These are phyloP conservation scores for Schizochytrium sp. DNA, from an alignment of 108 stramenopile genomes.

Conservation along the genomic window DNA sequence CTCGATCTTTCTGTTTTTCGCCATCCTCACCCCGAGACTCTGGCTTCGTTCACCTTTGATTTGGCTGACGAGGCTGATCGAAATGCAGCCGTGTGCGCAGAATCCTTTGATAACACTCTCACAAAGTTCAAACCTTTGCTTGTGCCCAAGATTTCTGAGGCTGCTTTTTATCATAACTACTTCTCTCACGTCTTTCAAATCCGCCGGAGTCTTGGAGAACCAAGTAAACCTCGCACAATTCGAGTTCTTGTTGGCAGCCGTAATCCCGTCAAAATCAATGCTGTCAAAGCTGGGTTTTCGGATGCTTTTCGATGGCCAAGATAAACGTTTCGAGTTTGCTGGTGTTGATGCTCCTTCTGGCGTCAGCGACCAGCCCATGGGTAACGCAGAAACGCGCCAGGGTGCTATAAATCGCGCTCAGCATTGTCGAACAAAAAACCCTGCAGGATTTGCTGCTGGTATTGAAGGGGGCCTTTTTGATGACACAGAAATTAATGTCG, in stretches of 20 bases:
- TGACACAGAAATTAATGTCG: not conserved
- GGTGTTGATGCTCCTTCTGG: constrained; percentile 60
- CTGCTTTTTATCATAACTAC: constrained; percentile 53
- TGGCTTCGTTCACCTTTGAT: not conserved
- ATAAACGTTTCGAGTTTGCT: not conserved
- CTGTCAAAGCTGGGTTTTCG: constrained; percentile 78
- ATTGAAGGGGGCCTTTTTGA: constrained; percentile 91
- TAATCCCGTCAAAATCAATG: constrained; percentile 87
- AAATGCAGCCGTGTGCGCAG: not conserved
- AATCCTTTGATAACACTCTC: not conserved
- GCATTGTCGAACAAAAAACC: constrained; percentile 71
- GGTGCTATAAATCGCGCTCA: constrained; percentile 88
- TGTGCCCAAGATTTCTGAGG: constrained; percentile 57
- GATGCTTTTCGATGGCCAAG: constrained; percentile 58
- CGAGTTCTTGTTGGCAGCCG: constrained; percentile 81
- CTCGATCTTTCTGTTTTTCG: constrained; percentile 20
- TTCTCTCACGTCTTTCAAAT: constrained; percentile 41
- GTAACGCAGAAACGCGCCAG: constrained; percentile 83
- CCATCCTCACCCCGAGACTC: constrained; percentile 19
- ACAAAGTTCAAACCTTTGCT: constrained; percentile 56
- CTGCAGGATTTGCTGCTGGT: constrained; percentile 81
- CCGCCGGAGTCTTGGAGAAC: constrained; percentile 39
- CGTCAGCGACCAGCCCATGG: constrained; percentile 88
- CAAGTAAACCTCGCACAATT: not conserved
- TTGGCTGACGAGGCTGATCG: constrained; percentile 7